phyloP scores from a whole-genome alignment of 1,284 basidiomycete species.

The Ustanciosporium gigantosporum region DNA sequence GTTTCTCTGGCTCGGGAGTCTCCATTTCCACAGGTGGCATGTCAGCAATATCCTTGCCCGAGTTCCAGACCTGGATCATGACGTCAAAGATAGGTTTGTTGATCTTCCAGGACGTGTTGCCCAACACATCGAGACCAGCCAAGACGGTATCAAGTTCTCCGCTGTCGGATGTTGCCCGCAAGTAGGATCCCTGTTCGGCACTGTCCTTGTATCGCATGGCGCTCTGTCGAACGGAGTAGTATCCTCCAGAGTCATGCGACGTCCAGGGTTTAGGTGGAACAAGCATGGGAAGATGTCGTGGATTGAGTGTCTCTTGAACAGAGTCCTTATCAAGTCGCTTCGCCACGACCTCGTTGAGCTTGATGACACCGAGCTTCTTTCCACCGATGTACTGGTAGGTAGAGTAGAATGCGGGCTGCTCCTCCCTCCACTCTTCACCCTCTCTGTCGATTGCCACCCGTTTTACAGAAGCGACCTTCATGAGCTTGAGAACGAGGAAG shows the following conservation, averaged over 20 bases:
- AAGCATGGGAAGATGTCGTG: conserved; percentile 94
- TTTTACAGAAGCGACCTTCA: conserved; percentile 80
- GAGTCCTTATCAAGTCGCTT: conserved; percentile 78
- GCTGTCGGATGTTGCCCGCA: conserved; percentile 74
- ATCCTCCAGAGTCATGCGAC: conserved; percentile 78
- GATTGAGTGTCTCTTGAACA: conserved; percentile 78
- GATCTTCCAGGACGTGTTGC: conserved; percentile 87
- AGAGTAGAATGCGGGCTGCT: conserved; percentile 89
- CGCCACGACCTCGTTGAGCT: conserved; percentile 79
- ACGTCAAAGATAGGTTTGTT: conserved; percentile 77
- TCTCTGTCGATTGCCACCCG: conserved; percentile 63
- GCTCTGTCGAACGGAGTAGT: conserved; percentile 65
- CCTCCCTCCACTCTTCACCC: conserved; percentile 65
- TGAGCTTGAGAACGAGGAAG: conserved; percentile 79
- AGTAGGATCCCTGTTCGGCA: conserved; percentile 80
- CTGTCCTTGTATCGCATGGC: conserved; percentile 91
- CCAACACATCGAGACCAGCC: conserved; percentile 85
- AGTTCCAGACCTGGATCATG: conserved; percentile 80
- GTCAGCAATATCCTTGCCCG: conserved; percentile 62
- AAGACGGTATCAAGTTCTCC: conserved; percentile 84
- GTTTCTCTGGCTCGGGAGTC: conserved; percentile 67
- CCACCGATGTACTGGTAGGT: conserved; percentile 91
- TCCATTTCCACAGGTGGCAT: conserved; percentile 60
- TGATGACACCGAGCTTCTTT: conserved; percentile 86
- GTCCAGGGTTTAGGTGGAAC: conserved; percentile 88